These are phyloP conservation scores for Penicillium paneum DNA, from an alignment of 2,329 filamentous ascomycete species.

Conservation along the genomic window DNA sequence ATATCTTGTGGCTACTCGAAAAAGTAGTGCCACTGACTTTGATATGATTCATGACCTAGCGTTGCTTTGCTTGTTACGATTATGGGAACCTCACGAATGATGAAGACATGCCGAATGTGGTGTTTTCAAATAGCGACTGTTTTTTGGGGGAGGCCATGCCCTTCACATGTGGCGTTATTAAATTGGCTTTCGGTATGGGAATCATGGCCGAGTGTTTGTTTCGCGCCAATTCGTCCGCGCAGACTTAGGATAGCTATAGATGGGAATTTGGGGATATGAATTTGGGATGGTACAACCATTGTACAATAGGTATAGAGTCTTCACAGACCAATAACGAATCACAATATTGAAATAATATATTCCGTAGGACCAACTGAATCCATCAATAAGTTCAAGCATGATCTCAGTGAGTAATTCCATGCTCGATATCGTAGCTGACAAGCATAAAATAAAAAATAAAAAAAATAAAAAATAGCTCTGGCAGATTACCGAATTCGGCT, in stretches of 20 bases:
- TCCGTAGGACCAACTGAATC: neutral
- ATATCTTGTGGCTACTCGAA: conserved; percentile 12
- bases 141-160: neutral
- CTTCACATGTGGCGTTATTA: conserved; percentile 6
- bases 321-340: neutral
- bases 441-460: neutral
- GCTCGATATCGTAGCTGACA: neutral
- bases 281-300: conserved; percentile 12
- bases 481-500: conserved; percentile 27
- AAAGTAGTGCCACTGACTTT: conserved; percentile 2
- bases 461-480: conserved; percentile 4
- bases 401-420: neutral
- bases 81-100: conserved; percentile 18
- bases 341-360: conserved; percentile 2
- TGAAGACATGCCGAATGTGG: conserved; percentile 17
- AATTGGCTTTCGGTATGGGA: neutral
- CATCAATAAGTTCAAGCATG: neutral
- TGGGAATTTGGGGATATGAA: neutral
- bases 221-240: neutral
- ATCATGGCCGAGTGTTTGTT: conserved; percentile 1
- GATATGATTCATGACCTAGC: conserved; percentile 29
- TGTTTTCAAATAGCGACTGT: conserved; percentile 10
- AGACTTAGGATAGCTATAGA: neutral
- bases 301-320: conserved; percentile 21
- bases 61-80: conserved; percentile 21